A percentile compares a stretch with the other conserved stretches of the same genome.
Evolutionary conservation across 1,284 basidiomycete species (phyloP).

Genomic region (Ustilago curta): DNA sequence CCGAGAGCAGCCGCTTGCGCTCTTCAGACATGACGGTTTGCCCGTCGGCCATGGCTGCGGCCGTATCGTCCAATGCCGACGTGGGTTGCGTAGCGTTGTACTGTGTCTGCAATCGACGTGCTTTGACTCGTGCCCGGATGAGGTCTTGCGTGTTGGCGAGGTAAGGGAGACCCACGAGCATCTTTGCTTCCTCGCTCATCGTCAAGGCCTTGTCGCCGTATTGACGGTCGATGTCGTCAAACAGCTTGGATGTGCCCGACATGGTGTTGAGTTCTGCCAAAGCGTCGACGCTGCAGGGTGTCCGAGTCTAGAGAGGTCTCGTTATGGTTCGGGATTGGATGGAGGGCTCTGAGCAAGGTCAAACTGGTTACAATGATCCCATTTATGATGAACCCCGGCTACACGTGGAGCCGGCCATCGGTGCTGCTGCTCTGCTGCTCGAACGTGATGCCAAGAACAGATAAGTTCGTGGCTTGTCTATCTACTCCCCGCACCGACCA

Average conservation of each 20-base stretch:
- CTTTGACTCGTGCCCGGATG: conserved; percentile 36
- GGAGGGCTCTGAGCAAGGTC: not conserved
- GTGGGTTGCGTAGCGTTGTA: conserved; percentile 49
- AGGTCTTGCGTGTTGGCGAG: conserved; percentile 43
- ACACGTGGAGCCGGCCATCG: conserved; percentile 20
- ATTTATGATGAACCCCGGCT: too few relatives aligned
- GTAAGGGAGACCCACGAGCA: conserved; percentile 49
- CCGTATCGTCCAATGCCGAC: conserved; percentile 23
- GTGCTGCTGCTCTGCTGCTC: not conserved
- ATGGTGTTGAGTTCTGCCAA: conserved; percentile 11
- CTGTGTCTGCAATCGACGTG: conserved; percentile 36
- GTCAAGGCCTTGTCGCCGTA: conserved; percentile 17
- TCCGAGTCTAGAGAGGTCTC: not conserved
- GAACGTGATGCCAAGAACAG: conserved; percentile 16
- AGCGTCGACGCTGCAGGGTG: not conserved
- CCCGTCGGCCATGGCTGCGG: conserved; percentile 12
- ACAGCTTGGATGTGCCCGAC: conserved; percentile 49
- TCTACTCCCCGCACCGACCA: conserved; percentile 4
- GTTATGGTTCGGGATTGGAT: not conserved
- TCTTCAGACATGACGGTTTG: conserved; percentile 41
- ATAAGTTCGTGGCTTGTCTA: too few relatives aligned
- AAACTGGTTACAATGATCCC: too few relatives aligned
- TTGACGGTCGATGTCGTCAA: conserved; percentile 25
- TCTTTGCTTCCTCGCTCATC: conserved; percentile 44
- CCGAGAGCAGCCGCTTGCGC: conserved; percentile 32